These are phyloP conservation scores for Sicyos baderoa DNA, from an alignment of 306 rosid genomes.

Conservation along the genomic window DNA sequence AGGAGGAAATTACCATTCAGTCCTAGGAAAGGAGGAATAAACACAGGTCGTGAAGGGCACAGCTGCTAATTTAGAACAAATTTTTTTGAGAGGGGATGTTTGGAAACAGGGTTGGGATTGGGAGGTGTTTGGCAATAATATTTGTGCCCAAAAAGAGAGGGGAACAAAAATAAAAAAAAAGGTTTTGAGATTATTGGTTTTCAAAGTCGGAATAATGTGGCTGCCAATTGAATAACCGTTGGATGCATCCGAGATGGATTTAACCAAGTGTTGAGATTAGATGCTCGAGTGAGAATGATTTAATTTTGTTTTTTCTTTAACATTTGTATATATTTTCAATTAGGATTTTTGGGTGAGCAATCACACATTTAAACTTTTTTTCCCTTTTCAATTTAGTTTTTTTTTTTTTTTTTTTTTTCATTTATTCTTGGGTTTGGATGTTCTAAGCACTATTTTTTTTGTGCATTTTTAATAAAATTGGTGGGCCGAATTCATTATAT, in stretches of 20 bases:
- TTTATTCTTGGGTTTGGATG: not conserved
- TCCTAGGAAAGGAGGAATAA: constrained; percentile 3
- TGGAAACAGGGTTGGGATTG: not conserved
- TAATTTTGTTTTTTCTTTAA: not conserved
- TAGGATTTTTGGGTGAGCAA: not conserved
- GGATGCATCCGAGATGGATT: not conserved
- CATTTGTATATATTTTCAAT: not conserved
- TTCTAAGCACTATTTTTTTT: not conserved
- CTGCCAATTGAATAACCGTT: not conserved
- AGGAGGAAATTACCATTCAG: not conserved
- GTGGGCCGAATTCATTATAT: not conserved
- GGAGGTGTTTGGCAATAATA: not conserved
- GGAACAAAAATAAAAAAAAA: no score
- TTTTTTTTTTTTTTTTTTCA: not conserved
- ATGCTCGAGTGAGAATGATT: not conserved
- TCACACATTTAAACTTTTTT: not conserved
- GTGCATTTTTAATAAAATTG: not conserved
- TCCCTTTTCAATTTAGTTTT: not conserved
- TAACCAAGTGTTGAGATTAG: not conserved
- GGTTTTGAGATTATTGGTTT: not conserved
- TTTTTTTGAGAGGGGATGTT: constrained; percentile 6
- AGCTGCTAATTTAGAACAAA: not conserved
- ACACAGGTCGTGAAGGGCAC: constrained; percentile 1
- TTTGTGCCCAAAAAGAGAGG: not conserved
- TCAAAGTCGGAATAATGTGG: not conserved